Evolutionary conservation across 2,329 filamentous ascomycete genomes (phyloP).

Genomic region (Fusarium succisae): DNA sequence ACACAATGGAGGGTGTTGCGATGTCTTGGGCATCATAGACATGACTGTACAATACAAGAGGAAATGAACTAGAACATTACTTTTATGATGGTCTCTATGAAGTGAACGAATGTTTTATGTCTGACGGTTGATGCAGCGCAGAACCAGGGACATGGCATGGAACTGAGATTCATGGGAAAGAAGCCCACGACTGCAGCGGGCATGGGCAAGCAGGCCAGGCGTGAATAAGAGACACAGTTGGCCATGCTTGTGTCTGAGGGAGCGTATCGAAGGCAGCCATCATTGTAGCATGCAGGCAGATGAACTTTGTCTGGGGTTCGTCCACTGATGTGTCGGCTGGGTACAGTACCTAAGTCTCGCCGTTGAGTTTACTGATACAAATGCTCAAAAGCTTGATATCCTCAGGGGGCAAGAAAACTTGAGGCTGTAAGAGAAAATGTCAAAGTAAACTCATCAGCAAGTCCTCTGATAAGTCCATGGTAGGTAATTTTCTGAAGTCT

Average conservation of each 20-base stretch:
- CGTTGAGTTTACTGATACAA: not conserved
- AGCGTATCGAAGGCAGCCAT: not conserved
- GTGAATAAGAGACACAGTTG: not conserved
- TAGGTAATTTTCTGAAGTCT: not conserved
- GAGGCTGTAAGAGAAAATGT: too few relatives aligned
- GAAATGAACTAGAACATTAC: slow-evolving; percentile 1
- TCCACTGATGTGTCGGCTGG: not conserved
- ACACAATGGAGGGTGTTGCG: not conserved
- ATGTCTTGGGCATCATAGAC: slow-evolving; percentile 12
- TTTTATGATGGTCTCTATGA: not conserved
- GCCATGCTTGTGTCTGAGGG: not conserved
- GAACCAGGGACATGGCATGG: too few relatives aligned
- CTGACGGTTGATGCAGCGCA: not conserved
- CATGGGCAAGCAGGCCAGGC: not conserved
- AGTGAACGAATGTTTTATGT: not conserved
- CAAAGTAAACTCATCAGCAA: not conserved
- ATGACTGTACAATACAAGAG: slow-evolving; percentile 41
- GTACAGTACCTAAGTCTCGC: not conserved
- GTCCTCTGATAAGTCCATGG: not conserved
- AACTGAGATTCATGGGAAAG: not conserved
- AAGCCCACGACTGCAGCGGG: too few relatives aligned
- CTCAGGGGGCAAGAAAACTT: not conserved
- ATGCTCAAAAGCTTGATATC: not conserved
- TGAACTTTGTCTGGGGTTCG: not conserved
- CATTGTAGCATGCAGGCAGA: not conserved